A percentile compares a stretch with the other conserved stretches of the same genome.
Evolutionary conservation across 306 rosid genomes (phyloP).

Genomic region (Senna tora): DNA sequence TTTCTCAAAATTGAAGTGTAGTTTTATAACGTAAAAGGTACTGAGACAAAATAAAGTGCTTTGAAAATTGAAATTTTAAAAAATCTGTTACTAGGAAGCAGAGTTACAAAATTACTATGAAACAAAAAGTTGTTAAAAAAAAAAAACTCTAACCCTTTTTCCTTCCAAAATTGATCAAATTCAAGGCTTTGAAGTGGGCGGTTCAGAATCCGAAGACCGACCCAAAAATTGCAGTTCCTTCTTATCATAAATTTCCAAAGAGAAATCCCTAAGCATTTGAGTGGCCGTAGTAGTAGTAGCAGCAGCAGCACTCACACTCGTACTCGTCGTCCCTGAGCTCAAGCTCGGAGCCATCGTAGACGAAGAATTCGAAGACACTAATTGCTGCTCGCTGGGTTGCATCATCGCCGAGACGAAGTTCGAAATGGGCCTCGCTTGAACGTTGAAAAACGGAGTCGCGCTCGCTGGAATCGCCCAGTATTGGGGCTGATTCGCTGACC

Average conservation of each 20-base stretch:
- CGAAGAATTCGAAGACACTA: constrained; percentile 38
- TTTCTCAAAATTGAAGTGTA: no score
- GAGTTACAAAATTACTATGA: no score
- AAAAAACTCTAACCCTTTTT: neutral
- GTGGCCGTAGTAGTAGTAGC: constrained; percentile 32
- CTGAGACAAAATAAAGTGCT: no score
- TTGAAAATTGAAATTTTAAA: neutral
- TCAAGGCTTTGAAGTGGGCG: constrained; percentile 52
- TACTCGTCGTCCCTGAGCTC: constrained; percentile 44
- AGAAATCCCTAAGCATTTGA: constrained; percentile 72
- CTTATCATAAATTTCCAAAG: constrained; percentile 71
- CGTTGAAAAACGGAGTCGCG: constrained; percentile 50
- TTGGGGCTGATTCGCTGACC: constrained; percentile 52
- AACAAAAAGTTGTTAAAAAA: no score
- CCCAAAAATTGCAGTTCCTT: constrained; percentile 78
- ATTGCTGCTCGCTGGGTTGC: constrained; percentile 44
- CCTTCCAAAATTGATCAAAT: neutral
- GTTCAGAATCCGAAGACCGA: constrained; percentile 47
- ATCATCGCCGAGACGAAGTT: constrained; percentile 56
- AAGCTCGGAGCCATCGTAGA: constrained; percentile 51
- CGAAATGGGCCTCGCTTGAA: constrained; percentile 67
- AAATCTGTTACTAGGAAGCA: neutral
- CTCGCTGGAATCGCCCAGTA: constrained; percentile 72
- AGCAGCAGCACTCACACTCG: constrained; percentile 25
- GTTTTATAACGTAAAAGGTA: no score